Percentiles rank a stretch among this genome's conserved stretches.
Conservation (phyloP, 208 protist genomes). For the Leishmania tropica region DNA sequence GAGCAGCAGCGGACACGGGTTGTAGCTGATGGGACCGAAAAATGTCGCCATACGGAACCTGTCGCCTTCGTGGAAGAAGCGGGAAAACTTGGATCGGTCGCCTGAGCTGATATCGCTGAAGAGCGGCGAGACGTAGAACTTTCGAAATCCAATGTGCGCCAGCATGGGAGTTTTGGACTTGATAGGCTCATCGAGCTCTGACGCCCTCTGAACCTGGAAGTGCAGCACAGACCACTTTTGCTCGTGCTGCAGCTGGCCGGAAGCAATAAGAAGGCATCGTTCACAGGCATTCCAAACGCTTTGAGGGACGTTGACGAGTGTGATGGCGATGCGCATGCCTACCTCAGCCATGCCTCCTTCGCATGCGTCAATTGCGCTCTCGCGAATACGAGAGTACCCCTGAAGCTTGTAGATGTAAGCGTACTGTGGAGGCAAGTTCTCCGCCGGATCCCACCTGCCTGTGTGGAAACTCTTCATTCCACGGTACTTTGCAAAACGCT, state of each 20-base stretch:
- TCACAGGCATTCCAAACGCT: conserved; percentile 44
- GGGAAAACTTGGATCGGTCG: conserved; percentile 84
- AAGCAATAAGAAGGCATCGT: conserved; percentile 71
- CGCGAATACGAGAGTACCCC: conserved; percentile 77
- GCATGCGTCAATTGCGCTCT: conserved; percentile 63
- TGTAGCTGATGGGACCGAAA: conserved; percentile 88
- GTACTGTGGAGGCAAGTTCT: conserved; percentile 87
- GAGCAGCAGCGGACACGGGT: conserved; percentile 83
- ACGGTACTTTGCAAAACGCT: conserved; percentile 89
- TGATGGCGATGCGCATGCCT: conserved; percentile 68
- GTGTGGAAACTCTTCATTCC: conserved; percentile 89
- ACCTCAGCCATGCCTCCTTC: conserved; percentile 49
- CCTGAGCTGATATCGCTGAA: conserved; percentile 85
- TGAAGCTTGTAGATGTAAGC: conserved; percentile 92
- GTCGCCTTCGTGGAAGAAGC: conserved; percentile 85
- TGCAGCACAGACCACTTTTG: conserved; percentile 93
- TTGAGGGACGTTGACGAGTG: conserved; percentile 61
- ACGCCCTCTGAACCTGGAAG: conserved; percentile 76
- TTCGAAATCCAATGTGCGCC: conserved; percentile 88
- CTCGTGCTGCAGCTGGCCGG: conserved; percentile 87
- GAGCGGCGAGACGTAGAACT: conserved; percentile 90
- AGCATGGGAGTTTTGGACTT: conserved; percentile 92
- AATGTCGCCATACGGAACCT: conserved; percentile 86
- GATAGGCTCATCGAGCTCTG: conserved; percentile 80
- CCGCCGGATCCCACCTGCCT: conserved; percentile 81